Evolutionary conservation across 208 protist species (phyloP), one percentile per base, ranked within the genome.

Genomic region (Trichomonas gallinae): DNA sequence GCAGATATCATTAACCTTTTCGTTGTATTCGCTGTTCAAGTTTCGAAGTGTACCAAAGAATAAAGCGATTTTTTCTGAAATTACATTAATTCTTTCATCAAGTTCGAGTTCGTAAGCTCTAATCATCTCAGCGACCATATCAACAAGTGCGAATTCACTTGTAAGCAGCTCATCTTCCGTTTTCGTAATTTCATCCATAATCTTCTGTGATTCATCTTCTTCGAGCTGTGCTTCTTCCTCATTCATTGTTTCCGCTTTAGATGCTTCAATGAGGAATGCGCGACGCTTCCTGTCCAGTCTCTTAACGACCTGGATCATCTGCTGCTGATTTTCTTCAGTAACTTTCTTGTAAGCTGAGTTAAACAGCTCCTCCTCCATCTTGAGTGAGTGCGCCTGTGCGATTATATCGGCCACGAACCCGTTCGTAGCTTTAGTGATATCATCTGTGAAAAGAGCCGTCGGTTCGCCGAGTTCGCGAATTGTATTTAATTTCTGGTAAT

Each of bases 81-180:
- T 93, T 48, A 40, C 44, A 38, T 93, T 93, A 48, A 42, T 93
- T 93, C 87, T 23, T 48, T 93, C 87, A 93, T 93, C 87, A 51
- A 93, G 87, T 51, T 93, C 87, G 26, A 44, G 26, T 93, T 93
- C 87, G 51, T 93, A 93, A 42, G 44, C 45, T 48, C 45, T 42
- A 93, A 93, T 93, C 87, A 93, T 93, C 46, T 93, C 87, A 6
- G 87, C 17, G 17, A 93, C 87, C 45, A 48, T 42, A 51, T 93
- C 87, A n/a, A 93, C 87, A 38, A 93, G 31, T 51, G 87, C 11
- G 17, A 93, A 93, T 36, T 93, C 87, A 6, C 13, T 38, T 13
- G 87, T 93, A 38, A 93, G 44, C 13, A 93, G 87, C 45, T 93
- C 44, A 51, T 93, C 87, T 93, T 93, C 45, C n/a, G 44, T 42